phyloP scores from a whole-genome alignment of 2,329 filamentous ascomycete species.

The Lasiodiplodia citricola region DNA sequence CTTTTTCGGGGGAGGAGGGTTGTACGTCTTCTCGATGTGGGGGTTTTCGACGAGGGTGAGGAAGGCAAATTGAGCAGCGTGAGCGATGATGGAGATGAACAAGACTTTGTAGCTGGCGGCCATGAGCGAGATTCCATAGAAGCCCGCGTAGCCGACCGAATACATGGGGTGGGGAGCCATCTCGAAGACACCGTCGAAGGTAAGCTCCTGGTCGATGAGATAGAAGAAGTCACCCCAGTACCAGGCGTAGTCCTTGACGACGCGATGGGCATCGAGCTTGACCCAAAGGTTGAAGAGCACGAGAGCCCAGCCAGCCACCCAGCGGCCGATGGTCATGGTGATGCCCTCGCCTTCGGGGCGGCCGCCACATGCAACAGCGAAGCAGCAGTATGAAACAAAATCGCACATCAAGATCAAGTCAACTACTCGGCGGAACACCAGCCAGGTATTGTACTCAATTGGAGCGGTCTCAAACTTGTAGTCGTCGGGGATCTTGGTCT shows the following conservation, averaged over 20 bases:
- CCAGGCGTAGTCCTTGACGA: constrained; percentile 99
- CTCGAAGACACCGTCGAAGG: constrained; percentile 98
- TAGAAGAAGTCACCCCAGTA: constrained; percentile 99
- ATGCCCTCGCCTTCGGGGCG: constrained; percentile 74
- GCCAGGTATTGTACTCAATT: constrained; percentile 98
- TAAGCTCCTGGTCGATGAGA: constrained; percentile 95
- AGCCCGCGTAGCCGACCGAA: constrained; percentile 95
- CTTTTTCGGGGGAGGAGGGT: constrained; percentile 79
- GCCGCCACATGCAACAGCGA: constrained; percentile 85
- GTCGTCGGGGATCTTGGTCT: constrained; percentile 91
- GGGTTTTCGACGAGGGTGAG: constrained; percentile 91
- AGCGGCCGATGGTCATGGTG: constrained; percentile 73
- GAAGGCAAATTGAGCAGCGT: constrained; percentile 93
- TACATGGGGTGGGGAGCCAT: constrained; percentile 99
- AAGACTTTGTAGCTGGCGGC: constrained; percentile 97
- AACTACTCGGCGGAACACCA: constrained; percentile 92
- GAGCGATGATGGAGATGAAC: constrained; percentile 94
- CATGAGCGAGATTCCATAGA: constrained; percentile 98
- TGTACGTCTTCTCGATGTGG: constrained; percentile 98
- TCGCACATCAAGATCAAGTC: constrained; percentile 99
- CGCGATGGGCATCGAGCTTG: constrained; percentile 94
- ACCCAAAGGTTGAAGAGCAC: constrained; percentile 98
- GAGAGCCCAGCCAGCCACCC: constrained; percentile 76
- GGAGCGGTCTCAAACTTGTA: constrained; percentile 93
- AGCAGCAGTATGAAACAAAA: constrained; percentile 95